Evolutionary conservation across 2,329 filamentous ascomycete genomes (phyloP), one percentile per base, ranked within the genome.

Genomic region (Penicillium psychrosexuale): DNA sequence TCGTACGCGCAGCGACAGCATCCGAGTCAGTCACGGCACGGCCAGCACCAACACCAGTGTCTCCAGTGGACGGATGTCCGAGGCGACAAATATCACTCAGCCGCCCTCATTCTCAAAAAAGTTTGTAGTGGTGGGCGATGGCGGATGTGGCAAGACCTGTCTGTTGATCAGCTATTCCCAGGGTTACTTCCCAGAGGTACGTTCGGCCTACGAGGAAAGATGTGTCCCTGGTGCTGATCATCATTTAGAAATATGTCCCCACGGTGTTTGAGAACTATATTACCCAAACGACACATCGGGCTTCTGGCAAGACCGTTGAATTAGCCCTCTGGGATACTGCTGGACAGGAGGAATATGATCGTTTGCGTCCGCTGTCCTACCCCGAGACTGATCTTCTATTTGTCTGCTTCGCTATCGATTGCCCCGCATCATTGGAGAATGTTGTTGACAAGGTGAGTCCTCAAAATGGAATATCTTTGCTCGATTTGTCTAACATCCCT

Each of bases 211-310:
- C 37, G 42, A 28, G 11, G 37, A 31, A 28, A 17, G 5, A 33
- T 17, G 33, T 13, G 9, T 46, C 2, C 13, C 8, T 28, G 12
- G 8, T 33, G n/a, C 38, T 53, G 38, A 62, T 30, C 40, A 44
- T 19, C 8, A 17, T 22, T 24, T 46, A 99, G 94, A 97, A 97
- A 97, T 99, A 99, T 69, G 94, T 99, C 38, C 94, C 94, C 4
- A 99, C 94, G 2, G 94, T 99, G 49, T 99, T 99, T 74, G 94
- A 99, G 72, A 99, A 99, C 80, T 99, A 99, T 84, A 97, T 99
- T 78, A 97, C 94, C 51, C 93, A 96, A 75, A 95, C 93, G 54
- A 89, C 87, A 57, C 94, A 99, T 77, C 85, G 86, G 61, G 84
- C 86, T 42, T 90, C 88, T 12, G 92, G 93, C 70, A 97, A 97